A percentile compares a stretch with the other conserved stretches of the same genome.
Conservation (phyloP, 176 grass and related monocot genomes). For the Carex littledalei region DNA sequence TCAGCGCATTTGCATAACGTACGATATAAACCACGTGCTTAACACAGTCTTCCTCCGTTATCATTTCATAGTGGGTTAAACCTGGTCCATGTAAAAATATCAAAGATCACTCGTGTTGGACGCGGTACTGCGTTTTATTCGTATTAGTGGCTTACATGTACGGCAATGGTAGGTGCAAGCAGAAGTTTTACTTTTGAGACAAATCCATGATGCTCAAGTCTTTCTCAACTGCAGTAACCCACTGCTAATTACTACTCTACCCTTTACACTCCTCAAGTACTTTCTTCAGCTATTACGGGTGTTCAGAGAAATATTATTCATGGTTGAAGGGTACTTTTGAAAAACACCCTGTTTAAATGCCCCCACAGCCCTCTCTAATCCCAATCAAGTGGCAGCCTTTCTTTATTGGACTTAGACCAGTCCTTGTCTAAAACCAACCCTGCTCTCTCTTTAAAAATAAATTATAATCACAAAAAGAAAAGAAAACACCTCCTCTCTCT, state of each 20-base stretch:
- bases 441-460: constrained; percentile 1
- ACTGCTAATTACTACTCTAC: not conserved
- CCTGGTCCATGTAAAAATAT: not conserved
- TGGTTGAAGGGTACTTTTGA: not conserved
- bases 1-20: too few species aligned
- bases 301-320: not conserved
- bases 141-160: not conserved
- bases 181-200: not conserved
- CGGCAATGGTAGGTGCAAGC: not conserved
- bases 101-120: not conserved
- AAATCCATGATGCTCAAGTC: constrained; percentile 30
- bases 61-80: not conserved
- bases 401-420: constrained; percentile 32
- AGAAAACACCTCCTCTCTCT: not conserved
- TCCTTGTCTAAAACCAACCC: constrained; percentile 9
- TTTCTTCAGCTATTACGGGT: not conserved
- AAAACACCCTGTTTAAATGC: constrained; percentile 2
- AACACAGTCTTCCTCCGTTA: not conserved
- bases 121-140: not conserved
- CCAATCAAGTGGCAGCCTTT: constrained; percentile 25
- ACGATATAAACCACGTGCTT: not conserved
- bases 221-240: constrained; percentile 20
- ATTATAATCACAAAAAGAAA: constrained; percentile 2
- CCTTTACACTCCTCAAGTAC: not conserved
- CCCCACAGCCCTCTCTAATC: constrained; percentile 16